phyloP scores from a whole-genome alignment of 495 filamentous ascomycete genomes.

The Alectoria sarmentosa region DNA sequence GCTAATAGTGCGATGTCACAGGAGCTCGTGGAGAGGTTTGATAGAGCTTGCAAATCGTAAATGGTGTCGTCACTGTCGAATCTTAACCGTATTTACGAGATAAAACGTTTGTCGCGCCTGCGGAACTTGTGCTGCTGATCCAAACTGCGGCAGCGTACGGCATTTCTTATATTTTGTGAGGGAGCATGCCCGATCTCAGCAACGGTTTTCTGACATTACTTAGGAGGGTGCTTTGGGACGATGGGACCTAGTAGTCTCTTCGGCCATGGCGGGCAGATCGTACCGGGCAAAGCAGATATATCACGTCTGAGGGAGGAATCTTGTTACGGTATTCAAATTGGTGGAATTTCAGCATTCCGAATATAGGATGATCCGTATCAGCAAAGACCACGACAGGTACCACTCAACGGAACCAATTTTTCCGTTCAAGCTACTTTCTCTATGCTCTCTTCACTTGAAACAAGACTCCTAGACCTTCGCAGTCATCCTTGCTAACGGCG shows the following conservation, averaged over 20 bases:
- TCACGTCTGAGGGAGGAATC: background rate
- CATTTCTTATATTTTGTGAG: too few relatives aligned
- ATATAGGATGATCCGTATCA: background rate
- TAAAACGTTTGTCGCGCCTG: too few relatives aligned
- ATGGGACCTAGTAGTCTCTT: too few relatives aligned
- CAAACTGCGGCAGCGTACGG: too few relatives aligned
- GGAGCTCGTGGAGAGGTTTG: constrained; percentile 7
- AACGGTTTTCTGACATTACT: too few relatives aligned
- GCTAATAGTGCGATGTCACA: background rate
- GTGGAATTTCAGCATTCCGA: background rate
- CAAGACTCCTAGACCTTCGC: background rate
- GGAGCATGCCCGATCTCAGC: too few relatives aligned
- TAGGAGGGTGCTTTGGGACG: too few relatives aligned
- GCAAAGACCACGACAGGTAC: background rate
- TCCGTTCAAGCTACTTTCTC: background rate
- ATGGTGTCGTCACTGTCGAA: background rate
- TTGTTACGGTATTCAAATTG: background rate
- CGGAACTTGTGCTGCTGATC: too few relatives aligned
- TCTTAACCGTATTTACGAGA: background rate
- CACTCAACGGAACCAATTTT: background rate
- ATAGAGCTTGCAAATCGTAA: background rate
- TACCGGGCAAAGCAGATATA: background rate
- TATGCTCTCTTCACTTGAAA: too few relatives aligned
- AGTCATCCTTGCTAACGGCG: background rate
- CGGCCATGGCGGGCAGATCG: too few relatives aligned